Evolutionary conservation across 164 flowering plant species (phyloP), one percentile per base, ranked within the genome.

Genomic region (Piper betle): DNA sequence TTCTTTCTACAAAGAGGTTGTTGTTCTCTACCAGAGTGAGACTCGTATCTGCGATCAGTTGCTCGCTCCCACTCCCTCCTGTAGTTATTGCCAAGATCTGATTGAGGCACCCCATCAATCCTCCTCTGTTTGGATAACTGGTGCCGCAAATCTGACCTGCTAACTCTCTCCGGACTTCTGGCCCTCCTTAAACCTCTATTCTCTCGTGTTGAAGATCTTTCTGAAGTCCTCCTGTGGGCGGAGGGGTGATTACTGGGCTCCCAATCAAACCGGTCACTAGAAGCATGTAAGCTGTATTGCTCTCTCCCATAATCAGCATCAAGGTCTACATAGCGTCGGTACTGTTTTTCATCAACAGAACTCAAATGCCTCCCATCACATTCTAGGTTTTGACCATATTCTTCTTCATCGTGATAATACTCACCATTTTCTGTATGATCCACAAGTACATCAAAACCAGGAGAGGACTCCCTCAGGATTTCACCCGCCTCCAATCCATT

Each of bases 361-460:
- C 64, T 68, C 69, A 74, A 39, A 62, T 72, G 76, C 68, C 79
- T 80, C 62, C 75, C 80, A 3, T 77, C 84, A 61, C 68, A 77
- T 19, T 73, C 79, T 48, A 69, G 61, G 39, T 67, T 61, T 63
- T 78, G 73, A 61, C 77, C 81, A 71, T 60, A 81, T 53, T 77
- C 83, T 65, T 84, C 90, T 41, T 81, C 91, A 64, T 75, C 74
- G 38, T 69, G 80, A 66, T 77, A 88, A 69, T 77, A 88, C 19
- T 81, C 86, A 66, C 83, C 70, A 48, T 81, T 82, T 66, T 78
- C 55, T 25, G 1, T 88, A 76, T 88, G 81, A 69, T 87, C 98
- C 52, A 87, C 96, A 62, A 91, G 95, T 68, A 91, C 98, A 84
- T 88, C 98, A 80, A 91, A 91, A 33, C 96, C 98, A 71, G 98